Evolutionary conservation across 768 basidiomycete species (phyloP).

Genomic region (Podaxis sp.): DNA sequence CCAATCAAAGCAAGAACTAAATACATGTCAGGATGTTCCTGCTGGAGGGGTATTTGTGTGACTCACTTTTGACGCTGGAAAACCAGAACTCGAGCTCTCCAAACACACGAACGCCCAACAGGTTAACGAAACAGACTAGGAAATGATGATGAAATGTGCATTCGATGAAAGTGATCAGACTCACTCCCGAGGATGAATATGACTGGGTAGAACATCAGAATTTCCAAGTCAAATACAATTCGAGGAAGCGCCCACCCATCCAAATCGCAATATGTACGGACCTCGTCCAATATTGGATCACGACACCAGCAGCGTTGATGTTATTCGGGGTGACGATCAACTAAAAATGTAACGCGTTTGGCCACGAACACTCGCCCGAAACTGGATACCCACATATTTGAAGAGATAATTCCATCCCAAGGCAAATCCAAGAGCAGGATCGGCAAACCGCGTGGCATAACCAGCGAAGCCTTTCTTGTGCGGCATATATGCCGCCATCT

Average conservation of each 20-base stretch:
- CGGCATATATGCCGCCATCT: slow-evolving; percentile 51
- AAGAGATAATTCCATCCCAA: slow-evolving; percentile 63
- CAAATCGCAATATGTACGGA: slow-evolving; percentile 47
- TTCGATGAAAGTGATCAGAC: slow-evolving; percentile 13
- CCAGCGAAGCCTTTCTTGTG: slow-evolving; percentile 62
- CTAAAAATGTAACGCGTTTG: slow-evolving; percentile 27
- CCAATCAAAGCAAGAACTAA: slow-evolving; percentile 45
- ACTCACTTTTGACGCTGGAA: slow-evolving; percentile 63
- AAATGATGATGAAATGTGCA: background rate
- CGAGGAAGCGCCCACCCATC: slow-evolving; percentile 48
- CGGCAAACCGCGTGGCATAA: slow-evolving; percentile 63
- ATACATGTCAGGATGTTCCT: background rate
- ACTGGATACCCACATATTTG: slow-evolving; percentile 41
- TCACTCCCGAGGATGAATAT: slow-evolving; percentile 59
- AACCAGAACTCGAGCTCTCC: slow-evolving; percentile 78
- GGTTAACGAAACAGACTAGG: slow-evolving; percentile 52
- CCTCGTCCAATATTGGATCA: slow-evolving; percentile 46
- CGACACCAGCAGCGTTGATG: slow-evolving; percentile 59
- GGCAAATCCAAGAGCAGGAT: slow-evolving; percentile 68
- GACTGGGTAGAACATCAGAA: slow-evolving; percentile 27
- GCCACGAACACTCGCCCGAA: background rate
- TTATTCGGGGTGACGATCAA: slow-evolving; percentile 66
- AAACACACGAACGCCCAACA: slow-evolving; percentile 64
- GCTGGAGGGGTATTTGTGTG: slow-evolving; percentile 21
- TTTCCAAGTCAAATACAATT: background rate